phyloP scores from a whole-genome alignment of 176 grass and related monocot species.

The Eragrostis curvula region DNA sequence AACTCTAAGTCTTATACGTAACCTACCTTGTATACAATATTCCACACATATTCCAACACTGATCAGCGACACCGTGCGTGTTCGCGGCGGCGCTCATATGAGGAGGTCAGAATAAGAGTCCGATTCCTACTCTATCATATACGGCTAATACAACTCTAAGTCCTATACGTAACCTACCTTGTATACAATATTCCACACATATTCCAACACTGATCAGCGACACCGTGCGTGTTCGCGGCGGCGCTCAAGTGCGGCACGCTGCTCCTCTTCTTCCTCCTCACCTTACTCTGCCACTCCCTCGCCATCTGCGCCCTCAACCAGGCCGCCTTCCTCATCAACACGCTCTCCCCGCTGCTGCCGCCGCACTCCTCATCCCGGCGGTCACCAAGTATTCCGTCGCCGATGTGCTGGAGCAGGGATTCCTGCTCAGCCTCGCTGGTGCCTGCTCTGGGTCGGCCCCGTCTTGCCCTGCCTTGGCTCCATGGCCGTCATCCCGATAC shows the following conservation, averaged over 20 bases:
- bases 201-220: slow-evolving; percentile 67
- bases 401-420: slow-evolving; percentile 50
- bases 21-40: no score
- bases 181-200: no score
- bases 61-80: slow-evolving; percentile 61
- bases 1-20: no score
- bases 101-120: no score
- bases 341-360: slow-evolving; percentile 21
- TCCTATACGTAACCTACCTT: no score
- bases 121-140: no score
- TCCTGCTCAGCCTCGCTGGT: slow-evolving; percentile 54
- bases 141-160: no score
- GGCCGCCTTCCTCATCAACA: slow-evolving; percentile 74
- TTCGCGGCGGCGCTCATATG: slow-evolving; percentile 59
- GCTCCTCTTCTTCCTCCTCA: slow-evolving; percentile 68
- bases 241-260: slow-evolving; percentile 63
- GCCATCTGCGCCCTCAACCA: slow-evolving; percentile 78
- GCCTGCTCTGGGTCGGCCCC: slow-evolving; percentile 77
- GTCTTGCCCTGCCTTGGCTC: slow-evolving; percentile 64
- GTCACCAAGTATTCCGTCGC: slow-evolving; percentile 55
- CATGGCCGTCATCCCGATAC: slow-evolving; percentile 43
- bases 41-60: no score
- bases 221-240: slow-evolving; percentile 59
- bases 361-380: neutral
- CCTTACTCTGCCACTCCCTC: slow-evolving; percentile 73